Evolutionary conservation across 495 filamentous ascomycete genomes (phyloP).

Genomic region (Stereocaulon alpinum): DNA sequence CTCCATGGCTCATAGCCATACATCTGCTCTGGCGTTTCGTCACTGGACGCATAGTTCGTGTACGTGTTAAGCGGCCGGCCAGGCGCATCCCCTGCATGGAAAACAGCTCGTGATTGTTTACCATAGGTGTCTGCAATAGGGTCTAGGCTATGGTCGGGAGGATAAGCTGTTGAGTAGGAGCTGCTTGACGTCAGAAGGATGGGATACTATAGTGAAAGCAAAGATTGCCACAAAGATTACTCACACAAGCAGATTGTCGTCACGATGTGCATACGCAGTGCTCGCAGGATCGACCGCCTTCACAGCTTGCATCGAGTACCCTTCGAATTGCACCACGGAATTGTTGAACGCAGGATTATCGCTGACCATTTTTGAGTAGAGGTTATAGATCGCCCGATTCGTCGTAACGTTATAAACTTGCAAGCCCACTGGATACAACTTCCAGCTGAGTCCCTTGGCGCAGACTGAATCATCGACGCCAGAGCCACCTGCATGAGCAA

Average conservation of each 20-base stretch:
- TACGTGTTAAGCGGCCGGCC: slow-evolving; percentile 28
- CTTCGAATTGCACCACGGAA: slow-evolving; percentile 30
- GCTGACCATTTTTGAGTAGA: slow-evolving; percentile 11
- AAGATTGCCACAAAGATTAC: too few relatives aligned
- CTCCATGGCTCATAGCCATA: slow-evolving; percentile 44
- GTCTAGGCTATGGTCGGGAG: slow-evolving; percentile 19
- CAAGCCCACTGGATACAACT: slow-evolving; percentile 22
- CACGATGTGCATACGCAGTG: slow-evolving; percentile 33
- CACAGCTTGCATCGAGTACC: slow-evolving; percentile 28
- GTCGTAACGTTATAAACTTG: slow-evolving; percentile 17
- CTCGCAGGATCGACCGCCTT: slow-evolving; percentile 23
- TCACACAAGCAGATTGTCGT: slow-evolving; percentile 22
- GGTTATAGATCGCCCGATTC: slow-evolving; percentile 18
- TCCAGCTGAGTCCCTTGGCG: slow-evolving; percentile 7
- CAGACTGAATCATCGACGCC: slow-evolving; percentile 15
- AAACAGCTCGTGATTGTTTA: slow-evolving; percentile 18
- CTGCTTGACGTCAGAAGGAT: background rate
- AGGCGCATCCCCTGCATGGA: slow-evolving; percentile 17
- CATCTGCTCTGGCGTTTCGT: slow-evolving; percentile 32
- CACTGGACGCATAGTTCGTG: slow-evolving; percentile 41
- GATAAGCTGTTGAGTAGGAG: slow-evolving; percentile 17
- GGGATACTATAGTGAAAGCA: background rate
- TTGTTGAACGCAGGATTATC: slow-evolving; percentile 19
- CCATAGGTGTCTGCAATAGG: slow-evolving; percentile 20
- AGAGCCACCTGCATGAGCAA: slow-evolving; percentile 9